These are phyloP conservation scores for Trypanosoma congolense DNA, from an alignment of 208 protist genomes.

Conservation along the genomic window DNA sequence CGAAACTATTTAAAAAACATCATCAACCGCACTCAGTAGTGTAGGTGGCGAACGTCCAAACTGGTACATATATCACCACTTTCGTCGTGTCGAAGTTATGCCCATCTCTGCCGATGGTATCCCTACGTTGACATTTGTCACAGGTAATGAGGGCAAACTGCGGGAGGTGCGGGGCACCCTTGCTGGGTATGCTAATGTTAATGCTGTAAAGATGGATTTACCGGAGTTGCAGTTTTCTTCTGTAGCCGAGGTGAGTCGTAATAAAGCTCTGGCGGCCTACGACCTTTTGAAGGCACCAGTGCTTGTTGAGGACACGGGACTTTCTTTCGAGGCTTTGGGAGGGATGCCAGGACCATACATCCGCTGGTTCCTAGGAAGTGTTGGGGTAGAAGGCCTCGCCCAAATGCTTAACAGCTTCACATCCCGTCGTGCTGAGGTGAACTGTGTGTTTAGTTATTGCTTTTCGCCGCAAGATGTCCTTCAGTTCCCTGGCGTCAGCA, in stretches of 20 bases:
- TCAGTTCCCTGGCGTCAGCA: conserved; percentile 71
- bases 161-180: conserved; percentile 89
- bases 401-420: conserved; percentile 90
- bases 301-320: conserved; percentile 96
- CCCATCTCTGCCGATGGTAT: no score
- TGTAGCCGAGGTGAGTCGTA: conserved; percentile 80
- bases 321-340: conserved; percentile 95
- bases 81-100: no score
- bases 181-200: conserved; percentile 58
- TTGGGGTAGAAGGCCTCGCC: conserved; percentile 88
- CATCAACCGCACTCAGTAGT: no score
- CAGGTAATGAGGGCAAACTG: conserved; percentile 97
- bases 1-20: no score
- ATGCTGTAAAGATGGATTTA: conserved; percentile 67
- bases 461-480: conserved; percentile 17
- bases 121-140: conserved; percentile 82
- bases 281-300: conserved; percentile 41
- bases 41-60: no score
- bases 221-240: conserved; percentile 94
- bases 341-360: conserved; percentile 97
- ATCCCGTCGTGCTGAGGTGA: conserved; percentile 59
- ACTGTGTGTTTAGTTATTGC: conserved; percentile 68
- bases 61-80: no score
- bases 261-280: conserved; percentile 92
- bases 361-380: conserved; percentile 96